phyloP scores from a whole-genome alignment of 1,284 basidiomycete genomes.

The Microbotryum intermedium region DNA sequence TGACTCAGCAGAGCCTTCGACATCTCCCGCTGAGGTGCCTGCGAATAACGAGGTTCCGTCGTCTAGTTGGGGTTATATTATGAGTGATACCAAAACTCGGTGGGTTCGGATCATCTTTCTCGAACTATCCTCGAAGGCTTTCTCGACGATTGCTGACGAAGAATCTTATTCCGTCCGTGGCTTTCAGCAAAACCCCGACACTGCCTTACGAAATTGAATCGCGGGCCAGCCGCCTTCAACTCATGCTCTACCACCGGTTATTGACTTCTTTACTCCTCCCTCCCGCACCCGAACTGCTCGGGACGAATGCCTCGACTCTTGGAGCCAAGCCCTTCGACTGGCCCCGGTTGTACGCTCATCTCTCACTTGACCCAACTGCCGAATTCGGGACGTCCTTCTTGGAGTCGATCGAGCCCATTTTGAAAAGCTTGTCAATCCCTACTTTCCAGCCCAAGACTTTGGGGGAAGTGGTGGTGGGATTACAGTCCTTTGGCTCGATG shows the following conservation, averaged over 20 bases:
- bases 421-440: neutral
- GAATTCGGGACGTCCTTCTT: constrained; percentile 17
- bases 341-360: constrained; percentile 13
- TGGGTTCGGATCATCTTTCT: neutral
- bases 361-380: constrained; percentile 1
- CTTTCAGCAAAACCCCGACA: constrained; percentile 15
- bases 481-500: constrained; percentile 1
- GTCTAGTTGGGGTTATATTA: constrained; percentile 7
- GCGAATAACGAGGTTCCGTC: neutral
- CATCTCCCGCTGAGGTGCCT: neutral
- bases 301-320: neutral
- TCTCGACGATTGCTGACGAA: neutral
- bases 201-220: constrained; percentile 12
- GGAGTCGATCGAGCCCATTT: constrained; percentile 14
- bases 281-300: neutral
- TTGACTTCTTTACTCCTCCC: constrained; percentile 17
- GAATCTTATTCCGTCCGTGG: no score
- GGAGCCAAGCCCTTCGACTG: constrained; percentile 6
- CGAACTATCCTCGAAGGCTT: neutral
- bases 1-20: neutral
- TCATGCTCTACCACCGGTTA: constrained; percentile 32
- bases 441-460: neutral
- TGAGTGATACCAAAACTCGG: constrained; percentile 28
- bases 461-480: constrained; percentile 1
- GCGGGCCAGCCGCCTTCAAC: constrained; percentile 18